phyloP scores from a whole-genome alignment of 1,139 yeast genomes.

The Arxiozyma telluris region DNA sequence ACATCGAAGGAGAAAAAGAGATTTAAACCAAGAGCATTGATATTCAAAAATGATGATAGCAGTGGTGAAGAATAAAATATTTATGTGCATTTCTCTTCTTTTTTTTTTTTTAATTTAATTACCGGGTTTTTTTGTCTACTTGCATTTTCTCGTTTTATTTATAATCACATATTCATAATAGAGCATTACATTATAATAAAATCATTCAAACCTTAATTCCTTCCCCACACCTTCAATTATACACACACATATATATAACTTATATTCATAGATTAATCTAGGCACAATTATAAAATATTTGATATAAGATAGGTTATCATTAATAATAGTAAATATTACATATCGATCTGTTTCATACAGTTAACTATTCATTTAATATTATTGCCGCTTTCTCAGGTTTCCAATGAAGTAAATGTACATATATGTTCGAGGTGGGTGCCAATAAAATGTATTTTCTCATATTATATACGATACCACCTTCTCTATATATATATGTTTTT shows the following conservation, averaged over 20 bases:
- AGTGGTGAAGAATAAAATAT: background rate
- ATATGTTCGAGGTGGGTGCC: too few species aligned
- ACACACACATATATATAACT: background rate
- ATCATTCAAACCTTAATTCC: background rate
- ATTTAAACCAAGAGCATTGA: slow-evolving; percentile 18
- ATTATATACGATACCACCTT: too few species aligned
- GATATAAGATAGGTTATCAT: background rate
- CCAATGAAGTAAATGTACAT: too few species aligned
- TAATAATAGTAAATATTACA: too few species aligned
- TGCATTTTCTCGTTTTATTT: background rate
- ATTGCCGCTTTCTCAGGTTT: too few species aligned
- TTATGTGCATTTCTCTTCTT: background rate
- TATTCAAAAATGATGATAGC: slow-evolving; percentile 1
- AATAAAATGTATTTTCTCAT: too few species aligned
- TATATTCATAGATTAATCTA: background rate
- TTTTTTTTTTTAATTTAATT: too few species aligned
- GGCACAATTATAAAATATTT: too few species aligned
- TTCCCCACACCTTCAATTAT: background rate
- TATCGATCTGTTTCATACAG: background rate
- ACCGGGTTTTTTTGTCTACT: background rate
- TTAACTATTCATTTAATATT: too few species aligned
- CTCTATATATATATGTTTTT: too few species aligned
- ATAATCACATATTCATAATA: background rate
- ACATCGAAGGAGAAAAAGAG: slow-evolving; percentile 13
- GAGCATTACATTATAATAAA: background rate